Conservation (phyloP, 2,329 filamentous ascomycete species). For the Diaporthe humulicola region DNA sequence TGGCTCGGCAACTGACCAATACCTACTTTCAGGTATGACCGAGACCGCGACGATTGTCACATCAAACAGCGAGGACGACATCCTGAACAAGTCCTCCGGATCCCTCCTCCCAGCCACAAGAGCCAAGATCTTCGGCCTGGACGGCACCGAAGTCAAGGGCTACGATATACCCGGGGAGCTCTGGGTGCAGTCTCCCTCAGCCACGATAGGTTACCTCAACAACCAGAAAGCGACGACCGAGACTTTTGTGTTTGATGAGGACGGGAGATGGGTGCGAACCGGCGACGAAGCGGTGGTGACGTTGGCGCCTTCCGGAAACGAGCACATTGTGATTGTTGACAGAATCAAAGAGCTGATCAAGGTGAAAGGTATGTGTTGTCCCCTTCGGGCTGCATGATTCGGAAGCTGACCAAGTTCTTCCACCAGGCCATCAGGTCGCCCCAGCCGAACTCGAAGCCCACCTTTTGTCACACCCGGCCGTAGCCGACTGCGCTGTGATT, state of each 20-base stretch:
- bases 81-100: slow-evolving; percentile 80
- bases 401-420: neutral
- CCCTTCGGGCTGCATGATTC: neutral
- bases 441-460: slow-evolving; percentile 87
- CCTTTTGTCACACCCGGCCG: slow-evolving; percentile 78
- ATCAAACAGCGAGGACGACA: slow-evolving; percentile 71
- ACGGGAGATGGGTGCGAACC: slow-evolving; percentile 83
- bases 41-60: slow-evolving; percentile 81
- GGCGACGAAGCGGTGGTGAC: slow-evolving; percentile 86
- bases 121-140: slow-evolving; percentile 75
- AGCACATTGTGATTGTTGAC: slow-evolving; percentile 89
- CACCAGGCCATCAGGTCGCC: slow-evolving; percentile 81
- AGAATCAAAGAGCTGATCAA: slow-evolving; percentile 70
- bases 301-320: slow-evolving; percentile 73
- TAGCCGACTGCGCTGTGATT: slow-evolving; percentile 86
- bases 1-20: neutral
- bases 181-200: slow-evolving; percentile 80
- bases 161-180: slow-evolving; percentile 83
- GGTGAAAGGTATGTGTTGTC: slow-evolving; percentile 56
- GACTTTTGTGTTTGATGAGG: slow-evolving; percentile 77
- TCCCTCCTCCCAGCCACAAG: slow-evolving; percentile 75
- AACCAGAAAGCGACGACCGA: slow-evolving; percentile 87
- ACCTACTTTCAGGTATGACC: slow-evolving; percentile 72
- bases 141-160: slow-evolving; percentile 77
- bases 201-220: slow-evolving; percentile 87